Base-by-base conservation (phyloP, 192 early-diverging fungal species). In the Rhizoclosmatium globosum region DNA sequence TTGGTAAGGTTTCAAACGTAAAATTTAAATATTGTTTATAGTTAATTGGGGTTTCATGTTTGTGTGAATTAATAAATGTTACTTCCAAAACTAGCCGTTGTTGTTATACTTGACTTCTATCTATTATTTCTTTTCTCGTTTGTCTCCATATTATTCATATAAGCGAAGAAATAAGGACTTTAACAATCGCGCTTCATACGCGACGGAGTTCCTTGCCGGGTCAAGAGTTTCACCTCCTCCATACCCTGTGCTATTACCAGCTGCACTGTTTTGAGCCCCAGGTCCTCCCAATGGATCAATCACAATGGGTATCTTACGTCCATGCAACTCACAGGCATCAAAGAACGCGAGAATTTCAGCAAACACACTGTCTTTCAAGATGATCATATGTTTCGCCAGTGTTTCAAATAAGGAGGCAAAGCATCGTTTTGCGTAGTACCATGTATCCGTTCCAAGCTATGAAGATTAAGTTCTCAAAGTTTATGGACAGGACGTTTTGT, bases 391-490 rank as follows among this genome's bases (percentile, higher is more conserved):
- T 74, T 91, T 91, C 9, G 90, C 87, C 23, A 91, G 84, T 56
- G 89, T 91, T 70, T 91, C 90, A 67, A 86, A 91, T 1, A 91
- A 83, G 3, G 88, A 88, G 3, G 79, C 82, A 53, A 91, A 89
- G 74, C 90, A 91, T 17, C 90, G 74, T 74, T 91, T 91, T 13
- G 90, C 90, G 68, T 91, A 91, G 79, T 84, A 91, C 90, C 90
- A 91, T 4, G 90, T 91, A 60, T 91, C 90, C 11, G 90, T 91
- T 39, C 90, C 90, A 17, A 91, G 82, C 90, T 91, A 47, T 64
- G 62, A 39, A 7, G 48, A 45, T 75, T 39, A 73, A 74, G 13
- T 42, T 23, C 4, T 1, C 31, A 59, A 80, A 47, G 23, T 81
- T 82, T 64, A 13, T 2, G 4, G 1, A 31, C 4, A 70, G 2